Evolutionary conservation across 1,139 yeast genomes (phyloP).

Genomic region (Pichia norvegensis): DNA sequence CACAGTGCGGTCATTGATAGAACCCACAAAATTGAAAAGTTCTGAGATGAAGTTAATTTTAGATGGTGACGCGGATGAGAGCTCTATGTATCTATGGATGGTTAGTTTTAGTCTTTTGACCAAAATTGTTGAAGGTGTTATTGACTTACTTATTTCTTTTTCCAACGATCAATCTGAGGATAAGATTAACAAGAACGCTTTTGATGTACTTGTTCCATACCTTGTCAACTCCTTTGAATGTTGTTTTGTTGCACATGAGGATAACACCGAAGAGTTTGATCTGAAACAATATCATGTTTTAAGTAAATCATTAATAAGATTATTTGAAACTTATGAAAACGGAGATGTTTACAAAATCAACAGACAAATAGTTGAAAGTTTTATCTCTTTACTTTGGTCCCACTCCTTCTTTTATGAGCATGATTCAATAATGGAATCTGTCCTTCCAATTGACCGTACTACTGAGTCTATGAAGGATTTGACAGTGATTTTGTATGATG

Average conservation of each 20-base stretch:
- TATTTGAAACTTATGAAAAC: slow-evolving; percentile 21
- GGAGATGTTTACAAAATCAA: slow-evolving; percentile 4
- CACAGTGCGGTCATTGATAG: slow-evolving; percentile 34
- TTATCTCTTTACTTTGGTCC: slow-evolving; percentile 39
- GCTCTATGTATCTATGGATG: slow-evolving; percentile 34
- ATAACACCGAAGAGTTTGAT: slow-evolving; percentile 32
- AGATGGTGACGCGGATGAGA: slow-evolving; percentile 1
- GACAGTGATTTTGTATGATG: slow-evolving; percentile 22
- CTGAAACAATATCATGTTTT: slow-evolving; percentile 39
- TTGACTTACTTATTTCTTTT: slow-evolving; percentile 23
- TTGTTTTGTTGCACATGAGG: slow-evolving; percentile 31
- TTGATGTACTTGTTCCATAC: slow-evolving; percentile 39
- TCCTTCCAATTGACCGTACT: slow-evolving; percentile 26
- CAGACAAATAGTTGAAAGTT: slow-evolving; percentile 31
- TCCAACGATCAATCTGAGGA: slow-evolving; percentile 19
- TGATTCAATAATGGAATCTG: slow-evolving; percentile 32
- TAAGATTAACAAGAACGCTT: slow-evolving; percentile 22
- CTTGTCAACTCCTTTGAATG: slow-evolving; percentile 38
- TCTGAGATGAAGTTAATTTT: slow-evolving; percentile 1
- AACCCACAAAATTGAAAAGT: slow-evolving; percentile 27
- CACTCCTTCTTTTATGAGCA: slow-evolving; percentile 46
- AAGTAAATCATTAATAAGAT: slow-evolving; percentile 37
- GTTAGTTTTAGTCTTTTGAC: slow-evolving; percentile 31
- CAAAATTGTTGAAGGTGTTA: slow-evolving; percentile 24
- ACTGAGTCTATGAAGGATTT: neutral